Evolutionary conservation across 1,139 yeast species (phyloP).

Genomic region (Scheffersomyces stambukii): DNA sequence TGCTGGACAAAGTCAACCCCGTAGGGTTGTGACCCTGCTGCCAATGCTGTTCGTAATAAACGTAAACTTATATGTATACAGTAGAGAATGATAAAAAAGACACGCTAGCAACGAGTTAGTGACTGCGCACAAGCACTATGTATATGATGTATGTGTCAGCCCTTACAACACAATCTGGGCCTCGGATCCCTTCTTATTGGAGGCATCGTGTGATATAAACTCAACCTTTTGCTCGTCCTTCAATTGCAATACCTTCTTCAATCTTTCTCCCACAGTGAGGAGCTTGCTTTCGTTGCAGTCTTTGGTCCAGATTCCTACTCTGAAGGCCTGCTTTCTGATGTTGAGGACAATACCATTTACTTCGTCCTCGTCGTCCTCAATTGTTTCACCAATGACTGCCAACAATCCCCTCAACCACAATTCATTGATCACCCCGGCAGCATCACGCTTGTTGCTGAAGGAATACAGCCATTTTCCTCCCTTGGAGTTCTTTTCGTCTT

Average conservation of each 20-base stretch:
- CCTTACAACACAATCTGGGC: slow-evolving; percentile 37
- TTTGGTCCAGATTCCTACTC: slow-evolving; percentile 92
- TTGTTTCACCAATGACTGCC: slow-evolving; percentile 93
- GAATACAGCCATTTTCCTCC: slow-evolving; percentile 92
- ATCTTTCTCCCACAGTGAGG: slow-evolving; percentile 73
- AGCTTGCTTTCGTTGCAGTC: slow-evolving; percentile 65
- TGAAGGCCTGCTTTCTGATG: slow-evolving; percentile 76
- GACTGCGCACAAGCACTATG: background rate
- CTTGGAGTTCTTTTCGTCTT: slow-evolving; percentile 76
- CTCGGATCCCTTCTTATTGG: slow-evolving; percentile 41
- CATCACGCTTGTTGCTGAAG: slow-evolving; percentile 66
- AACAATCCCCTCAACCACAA: slow-evolving; percentile 90
- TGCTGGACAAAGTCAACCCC: slow-evolving; percentile 38
- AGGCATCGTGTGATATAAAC: slow-evolving; percentile 63
- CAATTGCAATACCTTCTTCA: slow-evolving; percentile 75
- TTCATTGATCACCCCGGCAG: slow-evolving; percentile 67
- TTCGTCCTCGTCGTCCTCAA: slow-evolving; percentile 83
- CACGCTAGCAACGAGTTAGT: slow-evolving; percentile 5
- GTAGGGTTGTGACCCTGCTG: slow-evolving; percentile 24
- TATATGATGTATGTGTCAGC: slow-evolving; percentile 1
- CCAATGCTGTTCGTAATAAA: slow-evolving; percentile 9
- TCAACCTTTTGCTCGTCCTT: slow-evolving; percentile 68
- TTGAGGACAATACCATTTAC: slow-evolving; percentile 94
- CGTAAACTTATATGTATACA: slow-evolving; percentile 18
- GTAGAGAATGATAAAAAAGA: slow-evolving; percentile 7